Conservation (phyloP, 1,284 basidiomycete genomes). For the Schizophyllum commune region DNA sequence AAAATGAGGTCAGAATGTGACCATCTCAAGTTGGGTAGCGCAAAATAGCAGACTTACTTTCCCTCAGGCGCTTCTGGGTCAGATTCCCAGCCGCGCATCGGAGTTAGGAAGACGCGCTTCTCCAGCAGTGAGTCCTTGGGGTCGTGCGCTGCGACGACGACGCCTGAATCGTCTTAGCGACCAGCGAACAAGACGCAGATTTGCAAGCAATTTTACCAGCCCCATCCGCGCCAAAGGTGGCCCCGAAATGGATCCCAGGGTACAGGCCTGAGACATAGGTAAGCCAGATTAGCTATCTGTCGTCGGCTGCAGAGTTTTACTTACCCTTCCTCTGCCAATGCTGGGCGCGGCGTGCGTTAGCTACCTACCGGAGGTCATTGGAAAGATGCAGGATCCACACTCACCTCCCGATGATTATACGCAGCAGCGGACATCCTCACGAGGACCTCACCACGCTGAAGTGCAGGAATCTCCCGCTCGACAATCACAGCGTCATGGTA, state of each 20-base stretch:
- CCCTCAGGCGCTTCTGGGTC: conserved; percentile 54
- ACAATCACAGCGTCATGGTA: conserved; percentile 9
- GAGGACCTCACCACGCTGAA: conserved; percentile 51
- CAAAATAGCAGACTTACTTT: conserved; percentile 19
- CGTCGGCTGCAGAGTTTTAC: not conserved
- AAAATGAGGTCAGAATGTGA: too few species aligned
- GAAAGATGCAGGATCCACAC: too few species aligned
- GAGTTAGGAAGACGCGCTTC: conserved; percentile 67
- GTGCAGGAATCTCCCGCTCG: conserved; percentile 36
- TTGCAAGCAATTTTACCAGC: conserved; percentile 39
- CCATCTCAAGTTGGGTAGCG: too few species aligned
- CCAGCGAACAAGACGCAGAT: not conserved
- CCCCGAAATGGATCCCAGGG: conserved; percentile 54
- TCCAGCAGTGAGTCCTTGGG: conserved; percentile 48
- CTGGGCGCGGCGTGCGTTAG: not conserved
- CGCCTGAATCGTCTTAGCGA: too few species aligned
- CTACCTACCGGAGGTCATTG: conserved; percentile 14
- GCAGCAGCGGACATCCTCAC: conserved; percentile 61
- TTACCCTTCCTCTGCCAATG: not conserved
- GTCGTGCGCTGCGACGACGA: conserved; percentile 50
- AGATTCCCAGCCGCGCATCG: conserved; percentile 71
- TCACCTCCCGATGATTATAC: conserved; percentile 78
- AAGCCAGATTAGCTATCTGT: conserved; percentile 31
- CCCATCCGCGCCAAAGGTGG: conserved; percentile 66
- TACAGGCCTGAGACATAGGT: conserved; percentile 73